Conservation (phyloP, 768 basidiomycete genomes). For the Hypsizygus marmoreus region DNA sequence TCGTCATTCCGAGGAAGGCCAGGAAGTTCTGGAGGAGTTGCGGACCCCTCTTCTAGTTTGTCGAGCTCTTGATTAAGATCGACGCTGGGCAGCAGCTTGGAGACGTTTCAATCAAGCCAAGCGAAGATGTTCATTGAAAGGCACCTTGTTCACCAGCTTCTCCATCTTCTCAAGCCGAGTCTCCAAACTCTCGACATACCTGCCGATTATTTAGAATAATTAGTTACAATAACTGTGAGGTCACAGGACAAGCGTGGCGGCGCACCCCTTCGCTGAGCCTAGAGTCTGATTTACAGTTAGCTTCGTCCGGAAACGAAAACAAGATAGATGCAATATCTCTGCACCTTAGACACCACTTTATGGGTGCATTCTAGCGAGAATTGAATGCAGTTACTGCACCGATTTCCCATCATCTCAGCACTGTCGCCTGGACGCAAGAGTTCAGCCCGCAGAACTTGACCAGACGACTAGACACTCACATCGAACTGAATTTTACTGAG, state of each 20-base stretch:
- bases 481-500: slow-evolving; percentile 25
- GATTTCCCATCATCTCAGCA: slow-evolving; percentile 60
- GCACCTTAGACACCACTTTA: slow-evolving; percentile 67
- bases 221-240: neutral
- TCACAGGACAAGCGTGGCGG: slow-evolving; percentile 1
- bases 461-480: slow-evolving; percentile 33
- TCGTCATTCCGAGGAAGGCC: slow-evolving; percentile 33
- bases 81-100: slow-evolving; percentile 55
- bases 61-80: slow-evolving; percentile 65
- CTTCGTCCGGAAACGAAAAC: neutral
- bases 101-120: slow-evolving; percentile 18
- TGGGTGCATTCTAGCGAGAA: slow-evolving; percentile 66
- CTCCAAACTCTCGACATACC: slow-evolving; percentile 67
- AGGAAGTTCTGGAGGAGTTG: slow-evolving; percentile 37
- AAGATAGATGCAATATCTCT: neutral
- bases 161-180: slow-evolving; percentile 66
- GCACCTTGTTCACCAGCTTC: slow-evolving; percentile 54
- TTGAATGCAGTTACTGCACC: slow-evolving; percentile 65
- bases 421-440: slow-evolving; percentile 64
- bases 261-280: slow-evolving; percentile 65
- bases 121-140: neutral
- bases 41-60: slow-evolving; percentile 36
- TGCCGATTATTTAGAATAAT: slow-evolving; percentile 39
- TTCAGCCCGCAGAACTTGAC: slow-evolving; percentile 30
- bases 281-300: slow-evolving; percentile 37